Base-by-base conservation (phyloP, 2,329 filamentous ascomycete genomes). In the Xylariaceae sp. region DNA sequence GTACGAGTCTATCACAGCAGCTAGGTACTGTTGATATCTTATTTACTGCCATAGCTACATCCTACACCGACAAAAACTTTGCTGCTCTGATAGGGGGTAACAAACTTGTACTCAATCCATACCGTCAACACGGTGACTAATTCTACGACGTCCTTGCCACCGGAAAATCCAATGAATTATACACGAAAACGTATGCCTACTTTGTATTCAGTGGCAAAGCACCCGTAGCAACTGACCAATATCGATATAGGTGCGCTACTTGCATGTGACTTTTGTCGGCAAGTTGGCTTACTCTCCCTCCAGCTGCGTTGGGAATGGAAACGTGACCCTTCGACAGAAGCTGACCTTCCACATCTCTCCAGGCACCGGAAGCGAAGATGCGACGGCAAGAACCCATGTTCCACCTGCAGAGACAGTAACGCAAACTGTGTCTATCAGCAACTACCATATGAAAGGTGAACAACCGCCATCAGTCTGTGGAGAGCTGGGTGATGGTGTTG, bases 361-460 rank as follows among this genome's bases (percentile, higher is more conserved):
- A 67, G 71, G 42, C 66, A 71, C 51, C 64, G 70, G 31, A 73
- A 73, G 55, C 64, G 69, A 48, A 61, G 69, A 49, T 73, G 70
- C 56, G 69, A 72, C 49, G 70, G 70, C 34, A 67, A 71, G 49
- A 65, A 60, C 38, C 70, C 71, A 7, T 73, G 71, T 51, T 69
- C 69, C 42, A 72, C 70, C 2, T 73, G 71, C 53, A 59, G 58
- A 39, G 70, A 72, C 40, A 70, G 69, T 19, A 69, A 68, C 28
- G 70, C 70, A 39, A 67, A 71, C 51, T 73, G 71, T 46, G 65
- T 67, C 7, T 73, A 72, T 62, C 71, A 72, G 48, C 70, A 73
- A 31, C 60, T 72, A 2, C 68, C 70, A 1, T 64, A 60, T 41
- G 66, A 69, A n/a, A 66, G 65, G 66, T 68, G 55, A 38, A 28